Evolutionary conservation across 768 basidiomycete genomes (phyloP), one percentile per base, ranked within the genome.

Genomic region (Boletus subcaerulescens): DNA sequence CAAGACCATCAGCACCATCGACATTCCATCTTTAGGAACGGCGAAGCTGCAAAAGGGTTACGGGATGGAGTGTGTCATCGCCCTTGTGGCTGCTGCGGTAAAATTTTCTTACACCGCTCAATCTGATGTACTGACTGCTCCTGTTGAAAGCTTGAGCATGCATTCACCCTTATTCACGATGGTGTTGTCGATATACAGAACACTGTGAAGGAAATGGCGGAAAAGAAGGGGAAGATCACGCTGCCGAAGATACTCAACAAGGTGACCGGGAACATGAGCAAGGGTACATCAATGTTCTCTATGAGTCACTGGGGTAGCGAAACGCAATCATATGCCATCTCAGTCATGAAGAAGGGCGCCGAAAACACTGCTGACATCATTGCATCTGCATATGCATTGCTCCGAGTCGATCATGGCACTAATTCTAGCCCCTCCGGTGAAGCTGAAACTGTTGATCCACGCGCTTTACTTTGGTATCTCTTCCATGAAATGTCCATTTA

Each of bases 301-400:
- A 31, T 53, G 32, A 20, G 2, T 13, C 53, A 56, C 33, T 56
- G 51, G 55, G 40, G 45, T 12, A 26, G 32, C 5, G 13, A 56
- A 47, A 53, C 9, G 0, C 24, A 43, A 3, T 42, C 45, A 17
- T 56, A 52, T 29, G 14, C 44, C 17, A 24, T 24, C 20, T 14
- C 38, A 20, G 24, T 54, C 41, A 40, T 12, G 6, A 53, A 33
- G 38, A 53, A 53, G 31, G 32, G 40, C 18, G 10, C 45, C 3
- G n/a, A 48, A 13, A 54, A 55, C 6, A 51, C 53, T 4, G 29
- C 48, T 13, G 26, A 55, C 29, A 50, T 55, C n/a, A 51, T 55
- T 31, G 0, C 14, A 9, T 38, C 29, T 24, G 31, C 43, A 1
- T 42, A 43, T 29, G 17, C 32, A 20, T 15, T 35, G n/a, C 41